Conservation (phyloP, 2,329 filamentous ascomycete genomes). For the Aureobasidium sp. region DNA sequence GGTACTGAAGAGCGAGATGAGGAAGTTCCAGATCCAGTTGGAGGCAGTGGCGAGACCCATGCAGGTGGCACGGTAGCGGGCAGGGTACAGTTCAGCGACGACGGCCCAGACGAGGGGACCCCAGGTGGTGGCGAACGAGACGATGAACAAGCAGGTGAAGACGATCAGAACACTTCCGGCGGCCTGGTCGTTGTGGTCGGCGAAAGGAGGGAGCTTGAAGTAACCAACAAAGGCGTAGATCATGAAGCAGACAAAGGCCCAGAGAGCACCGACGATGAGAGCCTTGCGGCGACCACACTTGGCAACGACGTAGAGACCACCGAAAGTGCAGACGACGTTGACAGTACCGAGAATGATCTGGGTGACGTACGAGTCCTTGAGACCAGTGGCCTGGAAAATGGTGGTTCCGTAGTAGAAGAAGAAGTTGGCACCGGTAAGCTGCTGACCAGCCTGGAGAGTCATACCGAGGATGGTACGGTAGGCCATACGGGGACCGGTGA, state of each 20-base stretch:
- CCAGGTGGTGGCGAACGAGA: constrained; percentile 29
- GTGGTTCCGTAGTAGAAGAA: constrained; percentile 23
- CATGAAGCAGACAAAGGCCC: constrained; percentile 49
- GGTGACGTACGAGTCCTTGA: constrained; percentile 36
- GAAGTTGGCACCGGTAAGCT: constrained; percentile 27
- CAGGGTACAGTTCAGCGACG: constrained; percentile 28
- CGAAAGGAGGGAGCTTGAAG: constrained; percentile 20
- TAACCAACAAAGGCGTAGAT: constrained; percentile 39
- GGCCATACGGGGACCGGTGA: constrained; percentile 22
- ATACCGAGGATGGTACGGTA: constrained; percentile 26
- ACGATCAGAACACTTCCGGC: constrained; percentile 28
- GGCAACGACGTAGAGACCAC: constrained; percentile 40
- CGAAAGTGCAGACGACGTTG: constrained; percentile 41
- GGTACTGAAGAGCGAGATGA: constrained; percentile 31
- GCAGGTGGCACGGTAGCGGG: constrained; percentile 32
- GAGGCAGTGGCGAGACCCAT: constrained; percentile 37
- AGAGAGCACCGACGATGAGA: constrained; percentile 36
- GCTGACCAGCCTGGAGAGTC: constrained; percentile 25
- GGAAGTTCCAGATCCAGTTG: constrained; percentile 38
- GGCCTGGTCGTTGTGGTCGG: constrained; percentile 18
- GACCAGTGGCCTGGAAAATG: constrained; percentile 42
- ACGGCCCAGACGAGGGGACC: constrained; percentile 28
- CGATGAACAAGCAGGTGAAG: constrained; percentile 30
- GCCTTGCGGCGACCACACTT: constrained; percentile 40
- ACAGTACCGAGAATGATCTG: constrained; percentile 40